Evolutionary conservation across 192 early-diverging fungal genomes (phyloP).

Genomic region (Backusella macrospora): DNA sequence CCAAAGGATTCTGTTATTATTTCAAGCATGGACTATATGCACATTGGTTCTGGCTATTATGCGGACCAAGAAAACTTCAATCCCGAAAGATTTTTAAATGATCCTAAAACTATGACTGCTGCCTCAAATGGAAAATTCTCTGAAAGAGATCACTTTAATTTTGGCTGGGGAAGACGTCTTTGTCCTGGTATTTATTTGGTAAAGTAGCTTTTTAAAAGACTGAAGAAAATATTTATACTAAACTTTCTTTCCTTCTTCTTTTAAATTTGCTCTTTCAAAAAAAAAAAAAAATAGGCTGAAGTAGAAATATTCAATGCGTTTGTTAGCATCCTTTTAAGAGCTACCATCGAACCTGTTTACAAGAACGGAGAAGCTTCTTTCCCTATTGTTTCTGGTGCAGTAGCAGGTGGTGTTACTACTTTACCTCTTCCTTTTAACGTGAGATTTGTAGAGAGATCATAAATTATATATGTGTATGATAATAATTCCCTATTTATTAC

Average conservation of each 20-base stretch:
- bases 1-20: constrained; percentile 51
- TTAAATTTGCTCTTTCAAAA: not conserved
- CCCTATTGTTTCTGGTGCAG: not conserved
- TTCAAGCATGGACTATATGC: constrained; percentile 53
- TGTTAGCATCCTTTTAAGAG: not conserved
- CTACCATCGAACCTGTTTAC: not conserved
- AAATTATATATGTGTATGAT: not conserved
- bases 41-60: constrained; percentile 37
- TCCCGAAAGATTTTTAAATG: constrained; percentile 45
- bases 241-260: not conserved
- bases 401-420: not conserved
- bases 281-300: not conserved
- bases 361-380: not conserved
- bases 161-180: constrained; percentile 28
- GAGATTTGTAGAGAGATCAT: not conserved
- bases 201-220: not conserved
- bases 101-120: constrained; percentile 7
- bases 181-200: constrained; percentile 20
- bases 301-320: constrained; percentile 12
- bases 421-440: not conserved
- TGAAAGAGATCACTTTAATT: constrained; percentile 24
- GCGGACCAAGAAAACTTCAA: constrained; percentile 49
- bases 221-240: not conserved
- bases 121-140: constrained; percentile 17
- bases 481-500: no score